A percentile compares a stretch with the other conserved stretches of the same genome.
Conservation (phyloP, 2,329 filamentous ascomycete genomes). For the Cordyceps farinosa region DNA sequence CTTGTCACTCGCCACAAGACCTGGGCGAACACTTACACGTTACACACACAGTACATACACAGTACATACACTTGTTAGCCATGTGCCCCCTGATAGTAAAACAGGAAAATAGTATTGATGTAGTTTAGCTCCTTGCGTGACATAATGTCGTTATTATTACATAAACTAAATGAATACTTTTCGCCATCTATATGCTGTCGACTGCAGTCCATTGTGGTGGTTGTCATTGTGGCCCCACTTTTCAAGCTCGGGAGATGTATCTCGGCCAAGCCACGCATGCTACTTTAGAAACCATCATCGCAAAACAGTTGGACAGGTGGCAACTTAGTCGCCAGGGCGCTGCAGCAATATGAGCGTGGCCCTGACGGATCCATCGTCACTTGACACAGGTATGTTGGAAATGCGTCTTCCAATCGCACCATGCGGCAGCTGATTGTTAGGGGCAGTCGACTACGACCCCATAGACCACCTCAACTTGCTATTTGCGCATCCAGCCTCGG, state of each 20-base stretch:
- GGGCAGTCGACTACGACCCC: conserved; percentile 75
- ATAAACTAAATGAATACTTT: no score
- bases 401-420: no score
- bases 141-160: no score
- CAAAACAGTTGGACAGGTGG: neutral
- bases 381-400: conserved; percentile 15
- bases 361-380: conserved; percentile 15
- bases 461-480: conserved; percentile 90
- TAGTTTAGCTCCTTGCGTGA: no score
- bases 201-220: neutral
- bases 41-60: no score
- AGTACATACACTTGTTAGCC: no score
- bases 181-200: neutral
- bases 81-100: no score
- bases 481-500: conserved; percentile 83
- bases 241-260: neutral
- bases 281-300: neutral
- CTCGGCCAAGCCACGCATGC: neutral
- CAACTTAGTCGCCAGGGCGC: neutral
- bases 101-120: no score
- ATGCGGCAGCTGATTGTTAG: conserved; percentile 2
- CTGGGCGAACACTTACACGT: no score
- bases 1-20: no score
- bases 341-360: conserved; percentile 15
- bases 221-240: conserved; percentile 2